Conservation (phyloP, 306 rosid species). For the Acacia acuminata region DNA sequence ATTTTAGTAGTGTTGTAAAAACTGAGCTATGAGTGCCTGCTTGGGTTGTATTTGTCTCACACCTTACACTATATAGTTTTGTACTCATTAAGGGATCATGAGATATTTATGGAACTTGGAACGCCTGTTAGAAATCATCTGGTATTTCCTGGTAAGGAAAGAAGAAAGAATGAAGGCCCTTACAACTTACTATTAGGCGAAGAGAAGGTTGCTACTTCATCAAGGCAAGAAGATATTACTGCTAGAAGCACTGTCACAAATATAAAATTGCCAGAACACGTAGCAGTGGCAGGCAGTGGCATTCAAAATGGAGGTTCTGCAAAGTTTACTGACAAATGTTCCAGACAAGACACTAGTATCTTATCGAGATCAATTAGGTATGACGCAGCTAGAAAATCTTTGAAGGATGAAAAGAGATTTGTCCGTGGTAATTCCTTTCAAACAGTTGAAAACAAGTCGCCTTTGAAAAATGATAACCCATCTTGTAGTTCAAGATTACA, state of each 20-base stretch:
- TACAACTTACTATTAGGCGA: slow-evolving; percentile 21
- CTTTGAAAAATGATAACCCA: slow-evolving; percentile 25
- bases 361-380: slow-evolving; percentile 24
- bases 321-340: slow-evolving; percentile 22
- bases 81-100: slow-evolving; percentile 55
- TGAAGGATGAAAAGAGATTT: slow-evolving; percentile 31
- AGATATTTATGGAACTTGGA: slow-evolving; percentile 38
- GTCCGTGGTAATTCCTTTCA: slow-evolving; percentile 4
- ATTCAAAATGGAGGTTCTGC: slow-evolving; percentile 31
- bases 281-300: slow-evolving; percentile 8
- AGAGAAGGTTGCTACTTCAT: slow-evolving; percentile 29
- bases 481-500: slow-evolving; percentile 24
- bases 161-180: slow-evolving; percentile 24
- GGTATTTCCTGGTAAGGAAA: slow-evolving; percentile 46
- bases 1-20: background rate
- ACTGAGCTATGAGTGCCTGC: slow-evolving; percentile 16
- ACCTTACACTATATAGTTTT: slow-evolving; percentile 19
- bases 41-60: slow-evolving; percentile 5
- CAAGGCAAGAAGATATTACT: slow-evolving; percentile 23
- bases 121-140: slow-evolving; percentile 60
- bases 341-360: slow-evolving; percentile 19
- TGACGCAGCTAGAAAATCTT: slow-evolving; percentile 27
- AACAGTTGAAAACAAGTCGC: slow-evolving; percentile 18
- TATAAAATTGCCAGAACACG: slow-evolving; percentile 10
- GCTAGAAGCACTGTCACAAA: slow-evolving; percentile 17